phyloP scores from a whole-genome alignment of 148 eudicot genomes.

The Chenopodium quinoa region DNA sequence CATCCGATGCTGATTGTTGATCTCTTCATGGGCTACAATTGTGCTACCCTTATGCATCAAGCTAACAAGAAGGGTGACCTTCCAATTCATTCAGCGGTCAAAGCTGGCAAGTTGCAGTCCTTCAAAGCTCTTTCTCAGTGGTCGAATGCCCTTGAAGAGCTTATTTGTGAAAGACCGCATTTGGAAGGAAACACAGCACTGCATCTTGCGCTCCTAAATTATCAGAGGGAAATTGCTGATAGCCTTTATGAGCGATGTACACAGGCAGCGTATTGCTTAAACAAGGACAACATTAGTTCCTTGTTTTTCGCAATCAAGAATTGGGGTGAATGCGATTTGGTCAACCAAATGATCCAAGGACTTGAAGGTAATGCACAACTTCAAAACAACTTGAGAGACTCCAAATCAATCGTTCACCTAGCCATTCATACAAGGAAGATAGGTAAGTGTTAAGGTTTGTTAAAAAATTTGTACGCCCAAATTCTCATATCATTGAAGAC shows the following conservation, averaged over 20 bases:
- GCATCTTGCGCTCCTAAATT: neutral
- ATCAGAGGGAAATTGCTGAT: neutral
- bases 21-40: neutral
- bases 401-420: neutral
- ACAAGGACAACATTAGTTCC: neutral
- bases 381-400: neutral
- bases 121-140: neutral
- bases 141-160: neutral
- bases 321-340: neutral
- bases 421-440: neutral
- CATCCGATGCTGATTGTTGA: neutral
- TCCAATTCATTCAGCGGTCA: conserved; percentile 2
- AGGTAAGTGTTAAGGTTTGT: neutral
- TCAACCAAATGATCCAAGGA: neutral
- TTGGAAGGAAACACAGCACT: neutral
- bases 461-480: too few species aligned
- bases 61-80: conserved; percentile 5
- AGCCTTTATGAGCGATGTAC: neutral
- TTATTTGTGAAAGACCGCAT: neutral
- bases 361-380: neutral
- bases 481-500: too few species aligned
- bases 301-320: neutral
- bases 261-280: neutral
- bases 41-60: neutral
- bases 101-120: neutral